phyloP scores from a whole-genome alignment of 768 basidiomycete species.

The Naganishia vaughanmartiniae region DNA sequence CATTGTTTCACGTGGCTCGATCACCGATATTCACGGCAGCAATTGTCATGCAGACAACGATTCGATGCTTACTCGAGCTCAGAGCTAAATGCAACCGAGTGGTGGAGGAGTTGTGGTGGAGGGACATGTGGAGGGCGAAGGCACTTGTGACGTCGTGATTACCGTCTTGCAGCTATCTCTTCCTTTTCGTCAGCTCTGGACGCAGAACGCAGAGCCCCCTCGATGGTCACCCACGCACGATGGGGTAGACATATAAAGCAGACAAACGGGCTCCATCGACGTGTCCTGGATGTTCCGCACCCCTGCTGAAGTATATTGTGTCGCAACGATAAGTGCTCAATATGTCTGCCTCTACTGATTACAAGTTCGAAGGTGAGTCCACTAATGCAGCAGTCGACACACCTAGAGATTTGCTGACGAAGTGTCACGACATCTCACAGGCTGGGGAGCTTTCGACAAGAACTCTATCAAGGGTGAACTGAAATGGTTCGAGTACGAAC shows the following conservation, averaged over 20 bases:
- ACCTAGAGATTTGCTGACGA: background rate
- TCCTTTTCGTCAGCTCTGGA: too few species aligned
- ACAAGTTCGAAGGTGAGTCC: constrained; percentile 42
- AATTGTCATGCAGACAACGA: background rate
- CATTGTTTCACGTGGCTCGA: background rate
- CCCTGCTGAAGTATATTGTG: background rate
- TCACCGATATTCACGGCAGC: background rate
- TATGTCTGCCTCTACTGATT: constrained; percentile 32
- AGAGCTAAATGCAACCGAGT: too few species aligned
- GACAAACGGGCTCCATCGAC: background rate
- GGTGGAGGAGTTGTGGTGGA: too few species aligned
- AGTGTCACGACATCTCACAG: background rate
- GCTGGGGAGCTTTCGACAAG: constrained; percentile 43
- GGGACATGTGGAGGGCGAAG: too few species aligned
- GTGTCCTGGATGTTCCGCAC: background rate
- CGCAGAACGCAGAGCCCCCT: too few species aligned
- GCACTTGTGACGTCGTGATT: too few species aligned
- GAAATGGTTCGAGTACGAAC: constrained; percentile 55
- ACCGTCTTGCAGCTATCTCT: too few species aligned
- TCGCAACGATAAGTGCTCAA: background rate
- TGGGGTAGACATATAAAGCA: background rate
- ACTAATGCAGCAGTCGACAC: background rate
- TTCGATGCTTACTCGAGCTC: background rate
- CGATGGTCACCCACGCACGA: too few species aligned
- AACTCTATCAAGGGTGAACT: constrained; percentile 45